Evolutionary conservation across 495 filamentous ascomycete genomes (phyloP).

Genomic region (Neurospora terricola): DNA sequence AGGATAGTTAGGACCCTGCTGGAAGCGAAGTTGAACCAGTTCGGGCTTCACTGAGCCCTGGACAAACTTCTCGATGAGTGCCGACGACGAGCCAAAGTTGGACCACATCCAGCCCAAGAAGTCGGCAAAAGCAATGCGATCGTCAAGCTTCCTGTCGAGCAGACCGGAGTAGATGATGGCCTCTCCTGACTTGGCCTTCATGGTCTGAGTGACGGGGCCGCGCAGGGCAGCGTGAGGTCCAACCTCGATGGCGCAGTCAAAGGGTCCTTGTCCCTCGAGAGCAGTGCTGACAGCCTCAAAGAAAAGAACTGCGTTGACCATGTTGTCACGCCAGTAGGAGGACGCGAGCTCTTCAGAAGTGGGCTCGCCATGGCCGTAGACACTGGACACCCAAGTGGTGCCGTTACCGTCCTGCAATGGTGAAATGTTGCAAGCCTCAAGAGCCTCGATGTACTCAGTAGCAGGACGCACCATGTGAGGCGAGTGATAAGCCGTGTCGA

Average conservation of each 20-base stretch:
- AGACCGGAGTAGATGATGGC: constrained; percentile 31
- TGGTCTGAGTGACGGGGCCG: constrained; percentile 34
- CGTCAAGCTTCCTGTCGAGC: constrained; percentile 28
- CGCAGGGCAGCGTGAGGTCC: constrained; percentile 48
- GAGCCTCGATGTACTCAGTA: constrained; percentile 26
- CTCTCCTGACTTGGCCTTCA: constrained; percentile 17
- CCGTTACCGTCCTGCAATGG: constrained; percentile 12
- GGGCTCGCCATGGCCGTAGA: constrained; percentile 21
- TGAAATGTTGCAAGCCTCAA: constrained; percentile 18
- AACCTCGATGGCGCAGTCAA: constrained; percentile 41
- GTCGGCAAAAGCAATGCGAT: constrained; percentile 30
- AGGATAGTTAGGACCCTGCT: constrained; percentile 31
- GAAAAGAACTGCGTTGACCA: constrained; percentile 48
- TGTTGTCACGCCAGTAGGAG: constrained; percentile 51
- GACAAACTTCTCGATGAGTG: constrained; percentile 26
- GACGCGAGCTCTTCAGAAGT: constrained; percentile 13
- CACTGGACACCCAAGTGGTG: constrained; percentile 29
- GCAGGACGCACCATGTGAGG: constrained; percentile 43
- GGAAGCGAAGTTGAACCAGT: constrained; percentile 15
- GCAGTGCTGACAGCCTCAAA: constrained; percentile 38
- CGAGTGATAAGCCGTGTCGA: constrained; percentile 54
- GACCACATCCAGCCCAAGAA: constrained; percentile 43
- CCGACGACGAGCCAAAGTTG: constrained; percentile 17
- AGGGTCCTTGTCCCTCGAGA: constrained; percentile 22
- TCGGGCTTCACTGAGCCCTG: constrained; percentile 20